Conservation (phyloP, 2,329 filamentous ascomycete genomes). For the Xylariales sp. region DNA sequence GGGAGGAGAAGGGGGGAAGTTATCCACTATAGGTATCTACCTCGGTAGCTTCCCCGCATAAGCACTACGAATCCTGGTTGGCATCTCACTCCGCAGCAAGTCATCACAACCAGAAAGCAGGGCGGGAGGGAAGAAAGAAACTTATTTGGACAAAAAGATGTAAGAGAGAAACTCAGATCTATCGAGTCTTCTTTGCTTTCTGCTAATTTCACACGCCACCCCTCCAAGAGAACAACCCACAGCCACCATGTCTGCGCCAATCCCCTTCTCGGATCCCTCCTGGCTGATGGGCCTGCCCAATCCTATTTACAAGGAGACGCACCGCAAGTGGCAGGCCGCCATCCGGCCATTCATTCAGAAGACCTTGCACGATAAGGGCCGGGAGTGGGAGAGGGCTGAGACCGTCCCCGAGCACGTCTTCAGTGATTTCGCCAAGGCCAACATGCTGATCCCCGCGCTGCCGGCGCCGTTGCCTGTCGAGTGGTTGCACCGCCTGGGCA, state of each 20-base stretch:
- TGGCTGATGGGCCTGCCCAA: constrained; percentile 68
- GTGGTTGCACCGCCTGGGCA: constrained; percentile 62
- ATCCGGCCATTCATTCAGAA: constrained; percentile 63
- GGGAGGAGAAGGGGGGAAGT: no score
- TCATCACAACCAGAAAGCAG: no score
- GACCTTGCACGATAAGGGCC: constrained; percentile 55
- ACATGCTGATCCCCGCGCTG: constrained; percentile 68
- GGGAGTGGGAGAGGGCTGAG: constrained; percentile 67
- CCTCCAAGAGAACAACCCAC: no score
- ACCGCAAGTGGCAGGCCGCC: constrained; percentile 62
- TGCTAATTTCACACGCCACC: no score
- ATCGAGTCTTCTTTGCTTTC: no score
- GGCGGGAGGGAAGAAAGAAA: no score
- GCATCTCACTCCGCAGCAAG: neutral
- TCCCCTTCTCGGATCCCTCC: constrained; percentile 71
- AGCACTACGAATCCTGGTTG: neutral
- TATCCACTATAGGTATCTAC: constrained; percentile 7
- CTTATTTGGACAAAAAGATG: no score
- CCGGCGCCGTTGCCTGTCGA: constrained; percentile 64
- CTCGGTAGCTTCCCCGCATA: constrained; percentile 6
- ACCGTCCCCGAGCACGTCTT: constrained; percentile 62
- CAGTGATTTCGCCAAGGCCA: constrained; percentile 55
- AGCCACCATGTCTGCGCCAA: constrained; percentile 13
- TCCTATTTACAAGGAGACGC: constrained; percentile 65
- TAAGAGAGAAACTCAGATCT: no score